A percentile compares a stretch with the other conserved stretches of the same genome.
phyloP scores from a whole-genome alignment of 1,284 basidiomycete genomes.

The Mycosarcoma maydis region DNA sequence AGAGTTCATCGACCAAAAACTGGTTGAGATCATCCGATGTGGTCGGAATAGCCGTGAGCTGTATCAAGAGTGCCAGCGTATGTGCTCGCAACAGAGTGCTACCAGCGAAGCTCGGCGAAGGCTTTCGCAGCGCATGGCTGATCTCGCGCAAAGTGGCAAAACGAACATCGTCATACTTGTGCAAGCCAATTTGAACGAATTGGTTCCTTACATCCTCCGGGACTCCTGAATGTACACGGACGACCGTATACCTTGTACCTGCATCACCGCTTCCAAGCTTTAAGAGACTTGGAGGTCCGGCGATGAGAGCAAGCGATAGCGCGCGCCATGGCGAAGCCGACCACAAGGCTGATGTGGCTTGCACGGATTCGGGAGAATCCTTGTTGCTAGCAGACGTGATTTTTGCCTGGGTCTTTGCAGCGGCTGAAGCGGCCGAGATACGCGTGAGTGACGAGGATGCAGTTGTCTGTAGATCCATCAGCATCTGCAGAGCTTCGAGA shows the following conservation, averaged over 20 bases:
- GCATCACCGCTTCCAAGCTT: conserved; percentile 34
- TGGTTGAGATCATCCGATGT: conserved; percentile 78
- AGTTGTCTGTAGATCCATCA: conserved; percentile 41
- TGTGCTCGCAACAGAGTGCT: conserved; percentile 71
- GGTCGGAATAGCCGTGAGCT: conserved; percentile 83
- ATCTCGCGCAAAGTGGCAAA: conserved; percentile 92
- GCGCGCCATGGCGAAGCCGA: conserved; percentile 48
- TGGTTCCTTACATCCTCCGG: conserved; percentile 50
- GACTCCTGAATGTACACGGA: conserved; percentile 27
- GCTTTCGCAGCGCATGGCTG: conserved; percentile 56
- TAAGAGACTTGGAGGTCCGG: conserved; percentile 37
- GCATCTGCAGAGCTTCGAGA: conserved; percentile 31
- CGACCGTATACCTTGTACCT: conserved; percentile 25
- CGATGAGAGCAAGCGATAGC: conserved; percentile 39
- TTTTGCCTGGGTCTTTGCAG: conserved; percentile 7
- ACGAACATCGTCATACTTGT: conserved; percentile 76
- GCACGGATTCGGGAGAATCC: conserved; percentile 1
- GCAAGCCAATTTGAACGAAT: conserved; percentile 55
- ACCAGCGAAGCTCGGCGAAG: conserved; percentile 34
- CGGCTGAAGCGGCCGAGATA: conserved; percentile 9
- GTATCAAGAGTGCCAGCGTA: conserved; percentile 79
- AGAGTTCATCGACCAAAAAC: conserved; percentile 76
- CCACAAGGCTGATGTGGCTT: conserved; percentile 30
- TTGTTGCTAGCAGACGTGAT: conserved; percentile 11
- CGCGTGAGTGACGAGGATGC: conserved; percentile 36